A percentile compares a stretch with the other conserved stretches of the same genome.
These are phyloP conservation scores for Diutina scorzettiae DNA, from an alignment of 1,139 yeast genomes.

Conservation along the genomic window DNA sequence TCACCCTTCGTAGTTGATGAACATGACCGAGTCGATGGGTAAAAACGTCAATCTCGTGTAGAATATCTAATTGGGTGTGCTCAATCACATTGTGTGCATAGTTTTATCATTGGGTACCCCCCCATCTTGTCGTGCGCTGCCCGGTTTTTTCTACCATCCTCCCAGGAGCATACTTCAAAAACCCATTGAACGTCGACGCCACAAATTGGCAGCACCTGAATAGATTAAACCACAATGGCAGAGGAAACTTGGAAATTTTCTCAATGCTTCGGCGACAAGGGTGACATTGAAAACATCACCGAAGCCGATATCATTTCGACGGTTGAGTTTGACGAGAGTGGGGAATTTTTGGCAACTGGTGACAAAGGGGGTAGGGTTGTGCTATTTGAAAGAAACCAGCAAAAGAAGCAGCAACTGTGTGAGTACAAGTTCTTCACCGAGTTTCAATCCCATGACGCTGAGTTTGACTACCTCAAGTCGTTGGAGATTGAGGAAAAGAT, in stretches of 20 bases:
- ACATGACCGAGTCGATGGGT: too few species aligned
- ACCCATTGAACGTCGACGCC: too few species aligned
- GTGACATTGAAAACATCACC: conserved; percentile 89
- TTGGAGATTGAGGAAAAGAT: conserved; percentile 96
- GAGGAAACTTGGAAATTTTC: conserved; percentile 56
- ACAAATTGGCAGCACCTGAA: too few species aligned
- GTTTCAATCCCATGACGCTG: conserved; percentile 97
- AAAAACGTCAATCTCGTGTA: too few species aligned
- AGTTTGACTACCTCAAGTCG: conserved; percentile 91
- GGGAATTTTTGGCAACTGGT: conserved; percentile 94
- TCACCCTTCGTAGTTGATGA: too few species aligned
- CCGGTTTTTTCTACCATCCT: not conserved
- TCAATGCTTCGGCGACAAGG: conserved; percentile 96
- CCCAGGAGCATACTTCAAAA: too few species aligned
- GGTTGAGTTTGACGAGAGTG: conserved; percentile 91
- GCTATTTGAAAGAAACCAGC: conserved; percentile 77
- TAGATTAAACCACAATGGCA: conserved; percentile 4
- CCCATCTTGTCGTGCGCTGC: conserved; percentile 4
- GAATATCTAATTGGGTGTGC: too few species aligned
- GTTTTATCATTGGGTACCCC: too few species aligned
- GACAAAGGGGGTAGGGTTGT: conserved; percentile 98
- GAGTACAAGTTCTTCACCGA: conserved; percentile 95
- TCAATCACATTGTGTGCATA: too few species aligned
- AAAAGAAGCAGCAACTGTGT: conserved; percentile 48
- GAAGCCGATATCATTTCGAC: conserved; percentile 97